These are phyloP conservation scores for Pyrenophora teres DNA, from an alignment of 2,329 filamentous ascomycete species.

Conservation along the genomic window DNA sequence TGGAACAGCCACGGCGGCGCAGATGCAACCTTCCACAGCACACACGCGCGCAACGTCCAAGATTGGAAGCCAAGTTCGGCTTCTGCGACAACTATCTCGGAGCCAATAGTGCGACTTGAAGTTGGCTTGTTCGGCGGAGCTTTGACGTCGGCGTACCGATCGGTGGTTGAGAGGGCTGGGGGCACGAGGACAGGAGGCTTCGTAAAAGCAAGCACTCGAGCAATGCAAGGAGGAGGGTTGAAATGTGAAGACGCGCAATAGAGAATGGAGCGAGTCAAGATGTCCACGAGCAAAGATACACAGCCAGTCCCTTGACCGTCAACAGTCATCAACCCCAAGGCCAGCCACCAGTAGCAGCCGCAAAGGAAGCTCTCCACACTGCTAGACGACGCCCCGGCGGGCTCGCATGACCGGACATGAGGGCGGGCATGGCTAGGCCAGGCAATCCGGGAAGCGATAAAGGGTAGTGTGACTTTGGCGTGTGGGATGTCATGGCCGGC, in stretches of 20 bases:
- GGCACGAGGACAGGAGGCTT: constrained; percentile 3
- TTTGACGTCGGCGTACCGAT: constrained; percentile 18
- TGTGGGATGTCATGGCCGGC: constrained; percentile 20
- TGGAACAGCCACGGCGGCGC: constrained; percentile 34
- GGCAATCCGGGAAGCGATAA: constrained; percentile 15
- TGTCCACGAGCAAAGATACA: constrained; percentile 1
- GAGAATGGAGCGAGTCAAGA: constrained; percentile 6
- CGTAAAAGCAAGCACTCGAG: constrained; percentile 3
- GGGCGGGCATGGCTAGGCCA: constrained; percentile 19
- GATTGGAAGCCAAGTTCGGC: not conserved
- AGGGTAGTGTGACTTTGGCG: constrained; percentile 19
- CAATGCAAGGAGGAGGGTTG: not conserved
- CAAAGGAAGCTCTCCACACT: constrained; percentile 16
- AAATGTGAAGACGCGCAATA: constrained; percentile 3
- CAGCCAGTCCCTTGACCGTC: constrained; percentile 4
- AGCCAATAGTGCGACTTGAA: not conserved
- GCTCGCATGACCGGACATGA: constrained; percentile 29
- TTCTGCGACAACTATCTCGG: not conserved
- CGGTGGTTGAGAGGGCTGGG: constrained; percentile 14
- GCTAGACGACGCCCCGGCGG: constrained; percentile 27
- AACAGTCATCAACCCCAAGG: constrained; percentile 18
- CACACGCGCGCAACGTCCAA: not conserved
- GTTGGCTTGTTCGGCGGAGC: constrained; percentile 9
- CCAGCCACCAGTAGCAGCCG: constrained; percentile 7
- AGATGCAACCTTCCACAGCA: constrained; percentile 17